Conservation (phyloP, 176 grass and related monocot genomes). For the Aegilops tauschii region DNA sequence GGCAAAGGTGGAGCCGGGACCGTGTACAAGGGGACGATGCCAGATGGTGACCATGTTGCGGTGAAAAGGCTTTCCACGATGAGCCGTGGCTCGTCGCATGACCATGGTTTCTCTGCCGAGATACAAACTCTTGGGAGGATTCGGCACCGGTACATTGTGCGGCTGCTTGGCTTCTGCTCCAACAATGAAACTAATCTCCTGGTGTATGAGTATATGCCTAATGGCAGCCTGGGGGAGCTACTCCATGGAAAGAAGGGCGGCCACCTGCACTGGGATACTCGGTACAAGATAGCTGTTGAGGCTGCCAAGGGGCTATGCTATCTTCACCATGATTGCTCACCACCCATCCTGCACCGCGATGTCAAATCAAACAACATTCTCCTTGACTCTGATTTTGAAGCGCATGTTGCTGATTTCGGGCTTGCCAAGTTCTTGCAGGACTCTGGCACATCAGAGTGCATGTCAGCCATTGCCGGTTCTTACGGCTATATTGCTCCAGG, state of each 20-base stretch:
- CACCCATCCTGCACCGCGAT: slow-evolving; percentile 74
- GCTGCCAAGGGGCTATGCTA: slow-evolving; percentile 98
- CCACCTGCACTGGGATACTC: slow-evolving; percentile 78
- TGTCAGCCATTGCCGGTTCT: slow-evolving; percentile 95
- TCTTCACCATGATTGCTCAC: slow-evolving; percentile 92
- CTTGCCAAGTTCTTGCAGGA: slow-evolving; percentile 84
- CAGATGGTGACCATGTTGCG: slow-evolving; percentile 76
- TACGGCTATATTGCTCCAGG: slow-evolving; percentile 99
- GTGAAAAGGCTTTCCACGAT: slow-evolving; percentile 82
- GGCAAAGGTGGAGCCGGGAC: slow-evolving; percentile 95
- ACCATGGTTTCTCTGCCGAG: slow-evolving; percentile 94
- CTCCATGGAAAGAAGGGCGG: slow-evolving; percentile 95
- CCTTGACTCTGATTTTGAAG: slow-evolving; percentile 78
- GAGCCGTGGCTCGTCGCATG: slow-evolving; percentile 77
- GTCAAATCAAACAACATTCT: slow-evolving; percentile 99
- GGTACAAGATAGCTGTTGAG: slow-evolving; percentile 87
- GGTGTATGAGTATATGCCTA: slow-evolving; percentile 97
- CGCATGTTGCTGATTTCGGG: slow-evolving; percentile 85
- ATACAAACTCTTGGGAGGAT: slow-evolving; percentile 96
- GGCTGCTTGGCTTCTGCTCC: slow-evolving; percentile 81
- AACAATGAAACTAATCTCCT: slow-evolving; percentile 90
- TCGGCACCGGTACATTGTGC: slow-evolving; percentile 88
- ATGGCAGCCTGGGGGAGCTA: slow-evolving; percentile 92
- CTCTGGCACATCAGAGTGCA: slow-evolving; percentile 83
- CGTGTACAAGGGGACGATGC: slow-evolving; percentile 91